Base-by-base conservation (phyloP, 495 filamentous ascomycete genomes). In the Podospora fimiseda region DNA sequence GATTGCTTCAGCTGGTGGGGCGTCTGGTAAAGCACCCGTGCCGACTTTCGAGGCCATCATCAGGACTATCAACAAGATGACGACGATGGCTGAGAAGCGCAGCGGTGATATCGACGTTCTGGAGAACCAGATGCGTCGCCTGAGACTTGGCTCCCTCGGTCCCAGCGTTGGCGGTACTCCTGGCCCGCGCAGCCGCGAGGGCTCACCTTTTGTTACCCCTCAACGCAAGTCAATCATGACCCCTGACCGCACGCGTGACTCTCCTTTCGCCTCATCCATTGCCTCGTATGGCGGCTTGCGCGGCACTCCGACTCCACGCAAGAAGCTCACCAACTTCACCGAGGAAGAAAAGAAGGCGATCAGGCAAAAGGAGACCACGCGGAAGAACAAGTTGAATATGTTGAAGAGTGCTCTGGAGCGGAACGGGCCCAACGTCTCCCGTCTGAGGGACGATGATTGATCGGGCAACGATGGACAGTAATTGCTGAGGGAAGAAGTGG, bases 11-110 rank as follows among this genome's bases (percentile, higher is more conserved):
- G 74, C 76, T 1, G 65, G 68, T 9, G 67, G 70, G 24, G 72
- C 72, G 18, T 68, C 62, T 13, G 69, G 74, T 36, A 71, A 68
- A 39, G 66, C 69, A 5, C 69, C 71, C 16, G 70, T 69, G 1
- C 94, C 93, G 2, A 96, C 92, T 0, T 86, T 96, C 1, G 94
- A 96, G 57, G 89, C 89, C 7, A 89, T 97, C 16, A 81, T 88
- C 40, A 87, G 86, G 45, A 97, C 94, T 5, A 95, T 99, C 56
- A 73, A 74, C 48, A 96, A 93, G 50, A 88, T 99, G 81, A 97
- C 90, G 48, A 81, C 71, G 53, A 95, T 96, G 88, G 85, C 85
- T 0, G 88, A 96, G 72, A 84, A 84, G 68, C 87, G 65, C 63
- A 89, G 85, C 65, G 84, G 82, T 42, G 93, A 97, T 57, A 83